phyloP scores from a whole-genome alignment of 208 protist genomes.

The Crithidia bombi region DNA sequence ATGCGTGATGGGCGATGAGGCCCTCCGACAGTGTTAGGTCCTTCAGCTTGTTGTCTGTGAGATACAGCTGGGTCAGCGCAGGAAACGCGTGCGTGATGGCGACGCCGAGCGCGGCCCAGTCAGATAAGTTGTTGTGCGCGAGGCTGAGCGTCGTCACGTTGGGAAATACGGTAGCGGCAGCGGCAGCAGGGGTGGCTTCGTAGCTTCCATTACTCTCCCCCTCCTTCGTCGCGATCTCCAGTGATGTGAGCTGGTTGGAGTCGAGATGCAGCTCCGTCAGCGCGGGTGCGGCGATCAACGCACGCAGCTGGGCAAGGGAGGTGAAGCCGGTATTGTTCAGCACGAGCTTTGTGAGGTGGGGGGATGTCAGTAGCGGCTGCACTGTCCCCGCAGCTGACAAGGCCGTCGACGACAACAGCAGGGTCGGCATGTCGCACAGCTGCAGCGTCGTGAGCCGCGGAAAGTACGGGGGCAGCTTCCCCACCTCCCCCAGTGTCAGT shows the following conservation, averaged over 20 bases:
- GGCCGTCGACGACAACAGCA: slow-evolving; percentile 28
- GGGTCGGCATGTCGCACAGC: slow-evolving; percentile 58
- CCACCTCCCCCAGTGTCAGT: slow-evolving; percentile 62
- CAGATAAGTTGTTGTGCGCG: slow-evolving; percentile 68
- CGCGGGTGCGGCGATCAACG: slow-evolving; percentile 51
- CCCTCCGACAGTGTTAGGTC: slow-evolving; percentile 39
- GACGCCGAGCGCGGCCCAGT: slow-evolving; percentile 62
- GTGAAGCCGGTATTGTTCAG: slow-evolving; percentile 78
- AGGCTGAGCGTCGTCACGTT: slow-evolving; percentile 76
- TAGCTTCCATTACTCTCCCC: slow-evolving; percentile 3
- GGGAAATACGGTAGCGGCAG: slow-evolving; percentile 32
- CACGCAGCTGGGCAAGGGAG: slow-evolving; percentile 55
- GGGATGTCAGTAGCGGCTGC: slow-evolving; percentile 38
- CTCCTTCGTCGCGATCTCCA: slow-evolving; percentile 24
- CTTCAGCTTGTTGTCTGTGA: slow-evolving; percentile 70
- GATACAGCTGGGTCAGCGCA: slow-evolving; percentile 59
- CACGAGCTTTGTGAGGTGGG: slow-evolving; percentile 69
- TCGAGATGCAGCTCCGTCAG: slow-evolving; percentile 87
- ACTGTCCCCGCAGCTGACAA: slow-evolving; percentile 17
- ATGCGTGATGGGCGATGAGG: slow-evolving; percentile 25
- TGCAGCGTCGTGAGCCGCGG: slow-evolving; percentile 66
- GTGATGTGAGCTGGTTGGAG: slow-evolving; percentile 51
- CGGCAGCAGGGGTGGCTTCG: background rate
- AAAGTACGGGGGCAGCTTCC: slow-evolving; percentile 57
- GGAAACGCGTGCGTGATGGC: slow-evolving; percentile 62